Evolutionary conservation across 768 basidiomycete genomes (phyloP).

Genomic region (Phanerochaete sordida): DNA sequence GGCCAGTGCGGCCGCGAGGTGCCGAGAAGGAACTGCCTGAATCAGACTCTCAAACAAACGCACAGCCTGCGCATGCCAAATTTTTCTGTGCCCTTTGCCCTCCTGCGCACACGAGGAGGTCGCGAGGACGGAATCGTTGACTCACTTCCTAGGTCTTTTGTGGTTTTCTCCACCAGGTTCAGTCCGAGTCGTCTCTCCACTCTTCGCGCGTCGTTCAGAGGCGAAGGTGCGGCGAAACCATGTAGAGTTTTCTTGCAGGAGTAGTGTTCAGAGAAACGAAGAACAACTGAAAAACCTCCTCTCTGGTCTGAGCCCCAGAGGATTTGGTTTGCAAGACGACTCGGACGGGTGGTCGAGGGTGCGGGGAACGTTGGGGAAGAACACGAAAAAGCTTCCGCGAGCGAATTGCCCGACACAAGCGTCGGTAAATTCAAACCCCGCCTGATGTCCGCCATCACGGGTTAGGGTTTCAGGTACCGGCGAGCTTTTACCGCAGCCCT

Average conservation of each 20-base stretch:
- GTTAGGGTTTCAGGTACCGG: neutral
- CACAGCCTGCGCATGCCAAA: constrained; percentile 13
- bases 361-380: constrained; percentile 6
- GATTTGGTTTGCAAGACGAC: constrained; percentile 15
- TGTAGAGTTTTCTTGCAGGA: constrained; percentile 20
- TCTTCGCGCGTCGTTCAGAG: constrained; percentile 18
- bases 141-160: constrained; percentile 18
- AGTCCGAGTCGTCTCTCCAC: constrained; percentile 21
- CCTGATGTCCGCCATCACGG: neutral
- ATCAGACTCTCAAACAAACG: constrained; percentile 11
- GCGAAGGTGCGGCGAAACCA: constrained; percentile 26
- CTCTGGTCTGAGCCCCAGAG: constrained; percentile 16
- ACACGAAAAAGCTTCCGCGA: constrained; percentile 1
- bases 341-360: constrained; percentile 12
- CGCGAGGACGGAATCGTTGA: constrained; percentile 3
- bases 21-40: constrained; percentile 12
- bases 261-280: neutral
- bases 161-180: constrained; percentile 13
- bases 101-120: constrained; percentile 11
- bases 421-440: constrained; percentile 4
- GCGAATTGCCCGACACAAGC: neutral
- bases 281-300: constrained; percentile 2
- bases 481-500: no score
- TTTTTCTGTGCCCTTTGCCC: constrained; percentile 17
- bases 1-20: constrained; percentile 13